Evolutionary conservation across 495 filamentous ascomycete species (phyloP), one percentile per base, ranked within the genome.

Genomic region (Evernia prunastri): DNA sequence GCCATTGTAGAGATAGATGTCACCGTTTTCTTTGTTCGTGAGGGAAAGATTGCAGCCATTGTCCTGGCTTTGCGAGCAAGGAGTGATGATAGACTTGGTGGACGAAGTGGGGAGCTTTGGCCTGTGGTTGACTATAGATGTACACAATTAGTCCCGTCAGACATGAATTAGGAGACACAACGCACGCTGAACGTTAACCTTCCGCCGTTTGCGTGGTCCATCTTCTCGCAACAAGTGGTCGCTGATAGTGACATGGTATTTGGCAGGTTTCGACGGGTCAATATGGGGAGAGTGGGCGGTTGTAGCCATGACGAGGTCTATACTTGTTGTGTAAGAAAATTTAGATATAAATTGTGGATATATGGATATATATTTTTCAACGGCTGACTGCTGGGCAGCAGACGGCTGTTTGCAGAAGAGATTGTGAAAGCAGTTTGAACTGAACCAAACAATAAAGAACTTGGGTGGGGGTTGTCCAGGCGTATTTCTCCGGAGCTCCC

Each of bases 1-100:
- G 45, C 83, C 83, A 62, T 75, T 71, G 69, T 84, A 86, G 51
- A 70, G 69, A 68, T 81, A 84, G 40, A 75, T 72, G 58, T 79
- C 76, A 45, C 73, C 74, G 42, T 72, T 78, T 37, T 75, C 73
- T 65, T 79, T 78, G 70, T 83, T 80, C 51, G 75, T 79, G 56
- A 84, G 74, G 27, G 75, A 77, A 37, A 86, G 77, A 59, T 77
- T 75, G 68, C 77, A 82, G 60, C 74, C 71, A 54, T 79, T 74
- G 62, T 68, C 68, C 47, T 74, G 77, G 8, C 59, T 58, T 40
- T 67, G 71, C 49, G 74, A 68, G 40, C 72, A 75, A 40, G 71
- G 73, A 37, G 74, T 81, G 67, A 79, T 79, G 27, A 66, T 74
- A 35, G 72, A 75, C 47, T 70, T 75, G 65, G 75, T 78, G 51